Percentiles rank a stretch among this genome's conserved stretches.
Evolutionary conservation across 805 yeast species (phyloP).

Genomic region (Yarrowia sp.): DNA sequence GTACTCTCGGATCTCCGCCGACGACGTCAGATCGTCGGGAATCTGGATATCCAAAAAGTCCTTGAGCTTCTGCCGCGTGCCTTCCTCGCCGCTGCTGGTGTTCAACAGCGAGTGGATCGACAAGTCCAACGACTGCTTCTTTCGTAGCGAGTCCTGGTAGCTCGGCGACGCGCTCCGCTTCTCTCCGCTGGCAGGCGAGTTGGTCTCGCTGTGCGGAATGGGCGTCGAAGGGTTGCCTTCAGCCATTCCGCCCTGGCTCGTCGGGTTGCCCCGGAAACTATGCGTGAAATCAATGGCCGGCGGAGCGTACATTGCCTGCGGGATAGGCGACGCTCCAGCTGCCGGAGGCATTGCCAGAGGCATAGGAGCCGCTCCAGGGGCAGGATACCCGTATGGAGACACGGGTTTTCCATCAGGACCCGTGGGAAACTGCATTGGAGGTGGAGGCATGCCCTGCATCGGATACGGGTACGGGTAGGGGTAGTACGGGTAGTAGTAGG

Average conservation of each 20-base stretch:
- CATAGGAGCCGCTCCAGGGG: conserved; percentile 15
- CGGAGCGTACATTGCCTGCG: conserved; percentile 34
- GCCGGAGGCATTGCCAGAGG: conserved; percentile 20
- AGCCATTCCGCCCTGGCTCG: not conserved
- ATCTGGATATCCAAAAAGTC: conserved; percentile 27
- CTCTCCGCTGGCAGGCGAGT: conserved; percentile 13
- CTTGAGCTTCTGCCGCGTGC: conserved; percentile 21
- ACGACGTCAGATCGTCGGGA: conserved; percentile 34
- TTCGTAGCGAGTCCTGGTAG: not conserved
- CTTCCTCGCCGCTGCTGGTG: not conserved
- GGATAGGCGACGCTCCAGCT: not conserved
- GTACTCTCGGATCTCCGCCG: conserved; percentile 38
- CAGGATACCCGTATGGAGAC: conserved; percentile 8
- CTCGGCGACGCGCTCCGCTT: conserved; percentile 18
- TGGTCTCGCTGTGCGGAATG: not conserved
- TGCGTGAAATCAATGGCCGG: conserved; percentile 46
- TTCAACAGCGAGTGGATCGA: conserved; percentile 23
- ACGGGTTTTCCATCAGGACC: conserved; percentile 11
- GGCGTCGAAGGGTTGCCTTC: not conserved
- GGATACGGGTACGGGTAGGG: conserved; percentile 20
- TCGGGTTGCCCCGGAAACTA: conserved; percentile 35
- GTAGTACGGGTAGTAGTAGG: conserved; percentile 23
- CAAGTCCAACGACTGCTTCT: conserved; percentile 15
- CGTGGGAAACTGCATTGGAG: conserved; percentile 16
- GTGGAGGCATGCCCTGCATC: conserved; percentile 13